These are phyloP conservation scores for Elymus sibiricus DNA, from an alignment of 176 grass and related monocot species.

Conservation along the genomic window DNA sequence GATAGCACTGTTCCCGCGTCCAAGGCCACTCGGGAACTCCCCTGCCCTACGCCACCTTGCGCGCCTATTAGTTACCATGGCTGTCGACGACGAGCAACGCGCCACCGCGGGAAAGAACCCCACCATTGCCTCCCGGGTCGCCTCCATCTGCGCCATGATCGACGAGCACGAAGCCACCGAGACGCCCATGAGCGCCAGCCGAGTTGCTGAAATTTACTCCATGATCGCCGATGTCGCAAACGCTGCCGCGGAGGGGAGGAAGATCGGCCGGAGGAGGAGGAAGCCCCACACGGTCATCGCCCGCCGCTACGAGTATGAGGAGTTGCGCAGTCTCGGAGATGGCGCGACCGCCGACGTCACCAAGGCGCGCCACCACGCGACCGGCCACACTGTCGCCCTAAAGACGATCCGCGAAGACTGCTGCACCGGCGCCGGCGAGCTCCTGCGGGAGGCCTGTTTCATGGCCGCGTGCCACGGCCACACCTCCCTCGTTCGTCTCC, in stretches of 20 bases:
- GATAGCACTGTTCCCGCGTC: background rate
- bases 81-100: too few relatives aligned
- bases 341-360: background rate
- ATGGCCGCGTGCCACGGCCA: background rate
- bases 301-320: slow-evolving; percentile 7
- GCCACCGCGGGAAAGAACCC: background rate
- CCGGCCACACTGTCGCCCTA: background rate
- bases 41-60: too few relatives aligned
- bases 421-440: background rate
- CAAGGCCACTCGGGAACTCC: background rate
- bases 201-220: background rate
- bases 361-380: background rate
- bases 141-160: slow-evolving; percentile 16
- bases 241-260: background rate
- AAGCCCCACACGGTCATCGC: background rate
- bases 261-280: background rate
- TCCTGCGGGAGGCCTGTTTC: slow-evolving; percentile 11
- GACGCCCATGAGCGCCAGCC: background rate
- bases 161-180: background rate
- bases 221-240: slow-evolving; percentile 6
- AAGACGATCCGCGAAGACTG: background rate
- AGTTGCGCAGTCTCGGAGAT: background rate
- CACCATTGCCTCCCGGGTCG: background rate
- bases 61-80: background rate
- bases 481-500: background rate